Conservation (phyloP, 768 basidiomycete genomes). For the Leccinum disarticulatum region DNA sequence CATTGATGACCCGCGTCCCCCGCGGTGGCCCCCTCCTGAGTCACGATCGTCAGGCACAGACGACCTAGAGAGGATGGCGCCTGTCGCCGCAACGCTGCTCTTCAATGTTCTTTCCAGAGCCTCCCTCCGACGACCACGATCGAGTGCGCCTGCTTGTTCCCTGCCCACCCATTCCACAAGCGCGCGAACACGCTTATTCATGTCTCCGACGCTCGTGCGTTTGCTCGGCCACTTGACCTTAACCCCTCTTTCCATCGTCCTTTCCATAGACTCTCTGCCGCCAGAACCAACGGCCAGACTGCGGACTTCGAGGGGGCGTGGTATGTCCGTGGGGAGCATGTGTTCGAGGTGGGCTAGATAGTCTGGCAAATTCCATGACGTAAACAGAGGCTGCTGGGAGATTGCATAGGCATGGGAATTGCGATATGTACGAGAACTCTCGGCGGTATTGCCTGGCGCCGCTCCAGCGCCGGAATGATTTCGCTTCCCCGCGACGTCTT, state of each 20-base stretch:
- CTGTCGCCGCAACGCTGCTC: conserved; percentile 10
- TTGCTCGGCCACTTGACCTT: conserved; percentile 94
- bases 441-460: conserved; percentile 40
- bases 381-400: conserved; percentile 75
- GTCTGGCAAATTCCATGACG: conserved; percentile 91
- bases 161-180: conserved; percentile 94
- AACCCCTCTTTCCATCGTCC: conserved; percentile 71
- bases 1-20: conserved; percentile 32
- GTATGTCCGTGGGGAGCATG: conserved; percentile 75
- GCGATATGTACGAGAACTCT: conserved; percentile 66
- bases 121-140: conserved; percentile 66
- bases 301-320: conserved; percentile 73
- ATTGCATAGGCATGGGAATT: conserved; percentile 79
- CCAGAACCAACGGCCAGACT: conserved; percentile 42
- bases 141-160: conserved; percentile 75
- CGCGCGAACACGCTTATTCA: conserved; percentile 91
- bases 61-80: conserved; percentile 5
- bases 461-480: conserved; percentile 41
- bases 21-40: conserved; percentile 10
- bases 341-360: conserved; percentile 85
- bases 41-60: conserved; percentile 19
- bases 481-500: conserved; percentile 52
- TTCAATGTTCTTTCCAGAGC: conserved; percentile 59
- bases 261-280: conserved; percentile 56
- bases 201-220: conserved; percentile 94